These are phyloP conservation scores for Plectosphaerella sp. DNA, from an alignment of 2,329 filamentous ascomycete genomes.

Conservation along the genomic window DNA sequence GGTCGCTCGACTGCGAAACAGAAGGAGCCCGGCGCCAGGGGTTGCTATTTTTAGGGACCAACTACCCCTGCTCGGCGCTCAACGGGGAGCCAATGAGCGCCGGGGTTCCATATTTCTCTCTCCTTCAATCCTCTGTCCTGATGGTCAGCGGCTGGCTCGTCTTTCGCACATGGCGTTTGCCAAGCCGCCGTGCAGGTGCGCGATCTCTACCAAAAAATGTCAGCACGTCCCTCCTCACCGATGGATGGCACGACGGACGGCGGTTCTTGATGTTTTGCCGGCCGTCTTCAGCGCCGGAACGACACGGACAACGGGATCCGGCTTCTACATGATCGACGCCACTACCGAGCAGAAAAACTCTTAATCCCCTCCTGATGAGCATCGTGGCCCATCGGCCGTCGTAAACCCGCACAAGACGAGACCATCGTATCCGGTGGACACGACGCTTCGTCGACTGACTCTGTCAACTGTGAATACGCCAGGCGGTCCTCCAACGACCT, in stretches of 20 bases:
- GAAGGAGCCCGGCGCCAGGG: not conserved
- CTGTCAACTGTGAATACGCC: no score
- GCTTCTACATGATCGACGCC: not conserved
- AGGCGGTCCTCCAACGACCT: no score
- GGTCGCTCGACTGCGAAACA: not conserved
- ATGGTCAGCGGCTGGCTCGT: not conserved
- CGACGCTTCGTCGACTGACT: no score
- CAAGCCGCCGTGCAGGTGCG: not conserved
- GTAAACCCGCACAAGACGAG: no score
- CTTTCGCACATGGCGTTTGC: not conserved
- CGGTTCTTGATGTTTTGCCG: not conserved
- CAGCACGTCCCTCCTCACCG: not conserved
- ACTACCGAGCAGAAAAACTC: not conserved
- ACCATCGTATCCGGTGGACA: no score
- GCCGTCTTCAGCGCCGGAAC: not conserved
- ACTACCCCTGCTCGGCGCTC: not conserved
- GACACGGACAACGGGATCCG: not conserved
- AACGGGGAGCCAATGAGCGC: not conserved
- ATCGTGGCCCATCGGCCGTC: not conserved
- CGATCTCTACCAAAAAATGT: not conserved
- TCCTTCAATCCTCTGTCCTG: not conserved
- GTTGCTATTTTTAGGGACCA: slow-evolving; percentile 1
- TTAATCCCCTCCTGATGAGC: not conserved
- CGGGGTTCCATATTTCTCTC: not conserved
- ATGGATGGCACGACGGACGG: not conserved